These are phyloP conservation scores for Apophysomyces sp. DNA, from an alignment of 371 early-diverging fungal genomes.

Conservation along the genomic window DNA sequence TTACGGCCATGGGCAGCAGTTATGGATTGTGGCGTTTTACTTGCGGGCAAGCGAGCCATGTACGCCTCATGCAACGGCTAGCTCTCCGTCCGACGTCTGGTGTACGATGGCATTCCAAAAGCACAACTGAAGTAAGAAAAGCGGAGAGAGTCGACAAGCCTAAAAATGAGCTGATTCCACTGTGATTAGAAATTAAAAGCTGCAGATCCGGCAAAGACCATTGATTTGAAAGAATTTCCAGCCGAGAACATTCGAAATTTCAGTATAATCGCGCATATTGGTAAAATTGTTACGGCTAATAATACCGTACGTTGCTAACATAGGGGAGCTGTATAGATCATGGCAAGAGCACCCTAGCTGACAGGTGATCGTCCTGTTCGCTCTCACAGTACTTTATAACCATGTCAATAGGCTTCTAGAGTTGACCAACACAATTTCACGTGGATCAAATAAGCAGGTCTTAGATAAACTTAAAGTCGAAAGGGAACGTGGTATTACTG, in stretches of 20 bases:
- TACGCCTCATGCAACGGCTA: neutral
- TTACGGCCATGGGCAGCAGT: neutral
- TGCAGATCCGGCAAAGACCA: slow-evolving; percentile 31
- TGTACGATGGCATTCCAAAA: slow-evolving; percentile 28
- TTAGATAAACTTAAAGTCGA: slow-evolving; percentile 96
- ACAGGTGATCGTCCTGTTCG: slow-evolving; percentile 48
- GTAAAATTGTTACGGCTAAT: slow-evolving; percentile 48
- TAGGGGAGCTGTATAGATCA: slow-evolving; percentile 80
- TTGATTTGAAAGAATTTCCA: slow-evolving; percentile 61
- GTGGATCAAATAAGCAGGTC: slow-evolving; percentile 82
- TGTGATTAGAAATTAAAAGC: slow-evolving; percentile 42
- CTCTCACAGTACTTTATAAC: neutral
- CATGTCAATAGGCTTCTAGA: slow-evolving; percentile 63
- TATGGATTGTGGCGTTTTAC: neutral
- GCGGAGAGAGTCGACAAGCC: neutral
- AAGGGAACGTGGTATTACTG: slow-evolving; percentile 94
- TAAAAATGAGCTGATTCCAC: neutral
- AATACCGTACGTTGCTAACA: too few species aligned
- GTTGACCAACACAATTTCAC: slow-evolving; percentile 76
- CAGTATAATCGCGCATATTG: slow-evolving; percentile 96
- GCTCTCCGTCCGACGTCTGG: neutral
- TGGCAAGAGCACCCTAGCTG: slow-evolving; percentile 95
- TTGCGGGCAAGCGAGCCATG: neutral
- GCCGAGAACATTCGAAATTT: slow-evolving; percentile 92
- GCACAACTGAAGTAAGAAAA: slow-evolving; percentile 26